Evolutionary conservation across 805 yeast species (phyloP).

Genomic region (Metschnikowia gelsemii): DNA sequence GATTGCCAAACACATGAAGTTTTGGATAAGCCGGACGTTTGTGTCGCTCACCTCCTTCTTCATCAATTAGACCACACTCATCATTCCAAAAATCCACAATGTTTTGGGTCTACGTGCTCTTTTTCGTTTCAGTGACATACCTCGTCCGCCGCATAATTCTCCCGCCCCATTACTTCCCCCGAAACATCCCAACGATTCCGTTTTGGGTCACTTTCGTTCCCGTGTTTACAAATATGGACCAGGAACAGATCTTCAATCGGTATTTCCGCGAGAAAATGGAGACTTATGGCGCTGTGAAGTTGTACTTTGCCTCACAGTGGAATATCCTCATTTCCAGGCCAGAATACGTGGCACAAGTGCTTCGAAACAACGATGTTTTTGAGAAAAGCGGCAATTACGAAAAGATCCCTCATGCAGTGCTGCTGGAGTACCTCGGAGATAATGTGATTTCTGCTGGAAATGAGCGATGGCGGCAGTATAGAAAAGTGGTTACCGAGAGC

Average conservation of each 20-base stretch:
- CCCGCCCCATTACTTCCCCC: slow-evolving; percentile 54
- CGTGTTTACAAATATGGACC: slow-evolving; percentile 45
- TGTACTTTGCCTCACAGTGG: slow-evolving; percentile 63
- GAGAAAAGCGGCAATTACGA: slow-evolving; percentile 61
- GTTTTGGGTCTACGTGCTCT: slow-evolving; percentile 2
- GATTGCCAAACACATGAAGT: too few relatives aligned
- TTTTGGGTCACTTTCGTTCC: slow-evolving; percentile 56
- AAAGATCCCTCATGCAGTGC: slow-evolving; percentile 54
- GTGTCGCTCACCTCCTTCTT: too few relatives aligned
- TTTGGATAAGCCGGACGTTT: too few relatives aligned
- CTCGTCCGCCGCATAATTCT: slow-evolving; percentile 23
- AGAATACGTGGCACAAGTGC: slow-evolving; percentile 43
- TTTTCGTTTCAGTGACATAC: slow-evolving; percentile 1
- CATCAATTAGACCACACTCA: too few relatives aligned
- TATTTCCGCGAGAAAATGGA: slow-evolving; percentile 48
- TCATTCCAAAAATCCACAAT: not conserved
- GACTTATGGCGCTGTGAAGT: slow-evolving; percentile 55
- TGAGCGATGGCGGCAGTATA: slow-evolving; percentile 47
- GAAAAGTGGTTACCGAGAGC: slow-evolving; percentile 45
- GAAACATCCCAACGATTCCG: slow-evolving; percentile 59
- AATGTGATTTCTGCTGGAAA: slow-evolving; percentile 62
- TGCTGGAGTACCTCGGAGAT: slow-evolving; percentile 58
- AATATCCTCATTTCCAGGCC: slow-evolving; percentile 54
- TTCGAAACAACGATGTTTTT: slow-evolving; percentile 49
- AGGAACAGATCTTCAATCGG: slow-evolving; percentile 43